Conservation (phyloP, 225 moss, liverwort and hornwort genomes). For the Pseudoscleropodium purum region DNA sequence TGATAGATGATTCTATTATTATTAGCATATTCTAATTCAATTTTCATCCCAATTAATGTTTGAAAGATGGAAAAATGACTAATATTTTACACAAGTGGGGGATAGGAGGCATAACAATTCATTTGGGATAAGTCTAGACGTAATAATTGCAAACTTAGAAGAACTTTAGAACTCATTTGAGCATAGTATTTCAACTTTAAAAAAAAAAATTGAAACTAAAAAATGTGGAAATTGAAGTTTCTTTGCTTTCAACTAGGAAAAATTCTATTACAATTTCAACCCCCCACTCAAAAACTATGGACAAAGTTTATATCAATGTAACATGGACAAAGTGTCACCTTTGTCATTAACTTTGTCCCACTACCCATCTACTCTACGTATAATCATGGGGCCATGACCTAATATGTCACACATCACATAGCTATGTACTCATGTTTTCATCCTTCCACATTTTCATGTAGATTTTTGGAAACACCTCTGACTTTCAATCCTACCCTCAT, state of each 20-base stretch:
- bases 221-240: not conserved
- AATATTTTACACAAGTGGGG: not conserved
- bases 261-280: not conserved
- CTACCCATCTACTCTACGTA: not conserved
- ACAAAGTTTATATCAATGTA: not conserved
- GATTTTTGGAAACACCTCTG: not conserved
- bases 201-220: not conserved
- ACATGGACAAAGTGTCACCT: not conserved
- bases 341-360: not conserved
- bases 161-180: not conserved
- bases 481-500: not conserved
- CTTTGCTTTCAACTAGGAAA: not conserved
- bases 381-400: not conserved
- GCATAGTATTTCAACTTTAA: not conserved
- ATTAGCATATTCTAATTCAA: no score
- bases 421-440: not conserved
- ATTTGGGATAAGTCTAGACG: not conserved
- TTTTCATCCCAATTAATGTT: not conserved
- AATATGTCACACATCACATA: no score
- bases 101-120: not conserved
- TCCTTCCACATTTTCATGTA: not conserved
- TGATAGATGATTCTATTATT: not conserved
- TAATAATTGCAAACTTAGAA: not conserved
- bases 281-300: not conserved
- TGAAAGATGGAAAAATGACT: not conserved